Evolutionary conservation across 352 stramenopile genomes (phyloP).

Genomic region (Globisporangium irregulare): DNA sequence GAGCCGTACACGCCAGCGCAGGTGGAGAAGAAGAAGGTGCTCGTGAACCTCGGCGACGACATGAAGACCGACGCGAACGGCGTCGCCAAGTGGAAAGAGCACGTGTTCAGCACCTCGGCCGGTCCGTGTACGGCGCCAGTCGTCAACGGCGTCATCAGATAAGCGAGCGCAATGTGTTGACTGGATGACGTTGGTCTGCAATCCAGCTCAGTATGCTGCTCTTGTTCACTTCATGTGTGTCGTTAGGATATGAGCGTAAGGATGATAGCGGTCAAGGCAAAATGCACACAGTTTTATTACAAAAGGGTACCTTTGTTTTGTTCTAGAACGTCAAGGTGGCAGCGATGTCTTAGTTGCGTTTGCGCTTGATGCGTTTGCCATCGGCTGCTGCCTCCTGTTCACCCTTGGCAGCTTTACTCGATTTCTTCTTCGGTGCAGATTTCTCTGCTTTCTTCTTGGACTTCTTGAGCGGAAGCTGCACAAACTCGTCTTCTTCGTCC

Average conservation of each 20-base stretch:
- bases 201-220: neutral
- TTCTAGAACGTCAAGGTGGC: neutral
- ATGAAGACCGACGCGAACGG: constrained; percentile 79
- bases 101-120: constrained; percentile 71
- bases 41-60: constrained; percentile 70
- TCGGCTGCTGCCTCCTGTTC: neutral
- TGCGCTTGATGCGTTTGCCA: constrained; percentile 32
- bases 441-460: constrained; percentile 25
- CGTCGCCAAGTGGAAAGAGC: constrained; percentile 82
- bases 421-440: constrained; percentile 7
- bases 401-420: neutral
- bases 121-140: constrained; percentile 73
- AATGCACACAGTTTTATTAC: constrained; percentile 13
- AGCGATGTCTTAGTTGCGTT: constrained; percentile 22
- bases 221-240: neutral
- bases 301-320: constrained; percentile 1
- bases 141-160: constrained; percentile 76
- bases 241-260: neutral
- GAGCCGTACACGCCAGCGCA: constrained; percentile 79
- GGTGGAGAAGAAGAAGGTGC: constrained; percentile 90
- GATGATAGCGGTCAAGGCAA: neutral
- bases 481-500: constrained; percentile 24
- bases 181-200: neutral
- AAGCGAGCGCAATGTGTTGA: constrained; percentile 18
- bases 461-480: constrained; percentile 51